Evolutionary conservation across 306 rosid species (phyloP), one percentile per base, ranked within the genome.

Genomic region (Lathyrus sativus): DNA sequence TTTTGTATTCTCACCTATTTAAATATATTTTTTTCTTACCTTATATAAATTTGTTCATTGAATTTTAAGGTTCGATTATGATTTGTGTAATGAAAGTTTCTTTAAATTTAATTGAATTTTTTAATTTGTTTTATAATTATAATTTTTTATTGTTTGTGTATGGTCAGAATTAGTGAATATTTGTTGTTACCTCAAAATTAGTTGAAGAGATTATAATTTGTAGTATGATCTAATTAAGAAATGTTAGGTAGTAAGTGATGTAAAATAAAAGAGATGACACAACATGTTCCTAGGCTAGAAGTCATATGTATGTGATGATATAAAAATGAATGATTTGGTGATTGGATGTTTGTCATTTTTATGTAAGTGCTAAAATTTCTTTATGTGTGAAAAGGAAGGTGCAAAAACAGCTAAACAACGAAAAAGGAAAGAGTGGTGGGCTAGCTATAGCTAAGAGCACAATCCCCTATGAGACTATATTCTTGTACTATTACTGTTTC

Each of bases 361-460:
- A 73, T 78, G 78, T 0, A 73, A 73, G 71, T 78, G 19, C 38
- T 60, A 38, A 59, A 42, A 51, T 31, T 8, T 42, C 19, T 72
- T 60, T 67, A 37, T 59, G 66, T 35, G 33, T 42, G 71, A 67
- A 42, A 73, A 69, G 58, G 76, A 72, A 53, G 72, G 71, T 4
- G 56, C 53, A 67, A 26, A 64, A 59, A 74, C 13, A 73, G 62
- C 22, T 54, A 73, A 78, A 62, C 24, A 73, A 62, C 24, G 18
- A 2, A 69, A 78, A 78, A 60, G 78, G 71, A 62, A 69, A 58
- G 51, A 10, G 66, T 62, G 76, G 79, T 70, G 74, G 78, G 83
- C 46, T 65, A 70, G 68, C 51, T 70, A 45, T n/a, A 49, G 35
- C 5, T 48, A 66, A 78, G 41, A 41, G 74, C 82, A 78, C 54